These are phyloP conservation scores for Solanum hybrid DNA, from an alignment of 305 asterid genomes.

Conservation along the genomic window DNA sequence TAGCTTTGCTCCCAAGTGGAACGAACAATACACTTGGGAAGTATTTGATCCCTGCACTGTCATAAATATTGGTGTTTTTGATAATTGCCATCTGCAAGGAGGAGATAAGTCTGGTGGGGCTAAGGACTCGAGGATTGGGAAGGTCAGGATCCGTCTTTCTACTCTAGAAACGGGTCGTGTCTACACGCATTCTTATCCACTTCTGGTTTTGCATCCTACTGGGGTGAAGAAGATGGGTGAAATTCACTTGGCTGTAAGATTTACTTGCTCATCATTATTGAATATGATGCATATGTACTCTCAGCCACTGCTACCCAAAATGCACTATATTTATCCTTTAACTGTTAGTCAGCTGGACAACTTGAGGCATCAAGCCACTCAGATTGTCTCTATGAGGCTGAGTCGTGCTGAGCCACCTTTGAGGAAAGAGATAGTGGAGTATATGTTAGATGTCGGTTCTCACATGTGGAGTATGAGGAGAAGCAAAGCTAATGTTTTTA, in stretches of 20 bases:
- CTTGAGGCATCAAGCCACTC: slow-evolving; percentile 66
- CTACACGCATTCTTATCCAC: slow-evolving; percentile 58
- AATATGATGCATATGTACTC: slow-evolving; percentile 49
- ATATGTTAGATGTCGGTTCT: slow-evolving; percentile 56
- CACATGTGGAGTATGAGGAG: slow-evolving; percentile 72
- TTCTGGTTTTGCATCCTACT: slow-evolving; percentile 53
- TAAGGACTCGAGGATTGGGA: slow-evolving; percentile 53
- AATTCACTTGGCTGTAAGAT: slow-evolving; percentile 56
- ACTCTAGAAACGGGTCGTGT: slow-evolving; percentile 52
- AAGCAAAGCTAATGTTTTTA: slow-evolving; percentile 66
- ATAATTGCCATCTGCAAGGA: slow-evolving; percentile 48
- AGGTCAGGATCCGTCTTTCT: slow-evolving; percentile 66
- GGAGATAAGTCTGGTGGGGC: slow-evolving; percentile 24
- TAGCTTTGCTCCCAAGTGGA: slow-evolving; percentile 54
- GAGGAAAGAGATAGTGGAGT: slow-evolving; percentile 61
- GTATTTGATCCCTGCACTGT: slow-evolving; percentile 71
- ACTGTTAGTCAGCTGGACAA: slow-evolving; percentile 54
- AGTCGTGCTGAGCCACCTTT: slow-evolving; percentile 69
- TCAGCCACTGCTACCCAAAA: slow-evolving; percentile 56
- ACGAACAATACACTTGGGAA: slow-evolving; percentile 77
- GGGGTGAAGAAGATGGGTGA: slow-evolving; percentile 83
- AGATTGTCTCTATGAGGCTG: slow-evolving; percentile 54
- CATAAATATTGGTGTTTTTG: slow-evolving; percentile 62
- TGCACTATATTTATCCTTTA: slow-evolving; percentile 66
- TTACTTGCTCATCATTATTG: slow-evolving; percentile 45